These are phyloP conservation scores for Zygnema cylindricum DNA, from an alignment of 139 green algal genomes.

Conservation along the genomic window DNA sequence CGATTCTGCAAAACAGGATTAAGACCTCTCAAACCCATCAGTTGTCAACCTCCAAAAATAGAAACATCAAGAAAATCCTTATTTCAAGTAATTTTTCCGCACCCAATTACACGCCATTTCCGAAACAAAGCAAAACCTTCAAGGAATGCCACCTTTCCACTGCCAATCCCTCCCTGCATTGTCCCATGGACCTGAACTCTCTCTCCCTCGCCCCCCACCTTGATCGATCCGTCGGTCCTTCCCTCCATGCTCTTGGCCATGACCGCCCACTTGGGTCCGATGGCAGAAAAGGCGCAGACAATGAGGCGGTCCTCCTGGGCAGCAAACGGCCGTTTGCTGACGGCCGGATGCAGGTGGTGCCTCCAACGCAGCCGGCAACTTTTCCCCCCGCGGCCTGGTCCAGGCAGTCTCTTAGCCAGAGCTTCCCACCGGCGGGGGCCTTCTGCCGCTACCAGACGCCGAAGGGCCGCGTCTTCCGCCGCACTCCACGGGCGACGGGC, in stretches of 20 bases:
- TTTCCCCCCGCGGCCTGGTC: conserved; percentile 53
- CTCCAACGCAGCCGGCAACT: conserved; percentile 72
- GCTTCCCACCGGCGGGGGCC: conserved; percentile 47
- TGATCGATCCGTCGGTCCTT: conserved; percentile 56
- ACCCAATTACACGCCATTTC: no score
- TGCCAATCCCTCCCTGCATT: no score
- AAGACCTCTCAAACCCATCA: no score
- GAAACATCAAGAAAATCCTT: no score
- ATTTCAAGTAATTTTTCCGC: no score
- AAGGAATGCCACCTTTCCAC: no score
- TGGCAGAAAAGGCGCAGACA: conserved; percentile 63
- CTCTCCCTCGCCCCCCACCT: no score
- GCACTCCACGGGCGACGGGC: conserved; percentile 30
- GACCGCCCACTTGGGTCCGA: conserved; percentile 82
- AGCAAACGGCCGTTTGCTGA: conserved; percentile 70
- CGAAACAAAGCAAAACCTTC: no score
- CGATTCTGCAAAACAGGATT: not conserved
- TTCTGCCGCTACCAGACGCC: conserved; percentile 26
- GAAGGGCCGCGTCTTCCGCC: conserved; percentile 55
- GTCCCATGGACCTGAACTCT: no score
- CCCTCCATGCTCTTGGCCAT: conserved; percentile 83
- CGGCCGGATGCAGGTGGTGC: conserved; percentile 83
- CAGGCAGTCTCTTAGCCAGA: conserved; percentile 37
- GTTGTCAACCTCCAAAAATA: no score
- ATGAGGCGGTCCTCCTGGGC: conserved; percentile 48